Evolutionary conservation across 176 grass and related monocot species (phyloP), one percentile per base, ranked within the genome.

Genomic region (Tuctoria greenei): DNA sequence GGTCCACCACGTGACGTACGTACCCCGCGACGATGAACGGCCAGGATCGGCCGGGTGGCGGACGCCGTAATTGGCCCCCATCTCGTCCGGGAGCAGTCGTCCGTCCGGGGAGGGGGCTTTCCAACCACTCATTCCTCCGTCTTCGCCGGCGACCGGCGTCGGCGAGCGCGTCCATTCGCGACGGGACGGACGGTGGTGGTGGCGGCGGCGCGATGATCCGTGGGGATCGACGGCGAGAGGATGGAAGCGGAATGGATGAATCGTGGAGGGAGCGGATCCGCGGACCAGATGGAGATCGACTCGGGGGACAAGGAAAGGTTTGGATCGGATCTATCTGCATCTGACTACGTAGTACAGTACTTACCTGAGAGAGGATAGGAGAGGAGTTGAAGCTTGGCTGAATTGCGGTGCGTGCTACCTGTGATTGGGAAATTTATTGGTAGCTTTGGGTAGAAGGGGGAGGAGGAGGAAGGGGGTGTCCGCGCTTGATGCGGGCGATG

Each of bases 21-120:
- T 62, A 4, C 43, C 17, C 15, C 35, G 28, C 21, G 69, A 87
- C 21, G 69, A 87, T 82, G 31, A 34, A 82, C 50, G 79, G 59
- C 59, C 49, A 37, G 9, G 71, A 75, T 80, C 69, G 4, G 12
- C 1, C 70, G 38, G 11, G 16, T 55, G 18, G 79, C 69, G 17
- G 25, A 1, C 2, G 60, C 77, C 77, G 77, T 79, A 69, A 79
- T 58, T 69, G 6, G 43, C 24, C 31, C 17, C 50, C 15, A 44
- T 59, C 50, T 69, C 65, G 31, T 3, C 50, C 17, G 8, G 2
- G 47, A 61, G 25, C 69, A 65, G 10, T 4, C 35, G n/a, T n/a
- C n/a, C n/a, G n/a, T n/a, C n/a, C 60, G 35, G 36, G 36, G 0
- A 71, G 4, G 20, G 25, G 21, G 16, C 26, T 20, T 7, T 12